Base-by-base conservation (phyloP, 108 stramenopile species). In the Nitzschia palea region DNA sequence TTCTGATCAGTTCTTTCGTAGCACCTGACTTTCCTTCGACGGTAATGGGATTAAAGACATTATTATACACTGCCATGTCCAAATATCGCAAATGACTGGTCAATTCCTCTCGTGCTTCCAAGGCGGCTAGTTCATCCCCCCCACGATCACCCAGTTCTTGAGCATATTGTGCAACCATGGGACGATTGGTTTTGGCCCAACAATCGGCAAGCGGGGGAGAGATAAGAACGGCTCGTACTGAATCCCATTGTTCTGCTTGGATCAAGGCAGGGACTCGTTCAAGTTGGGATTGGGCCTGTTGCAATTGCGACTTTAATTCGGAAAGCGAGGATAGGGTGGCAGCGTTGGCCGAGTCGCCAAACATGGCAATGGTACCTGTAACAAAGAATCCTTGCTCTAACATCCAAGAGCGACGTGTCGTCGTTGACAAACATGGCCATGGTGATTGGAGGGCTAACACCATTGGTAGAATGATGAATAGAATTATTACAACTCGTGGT, bases 31-130 rank as follows among this genome's bases (percentile, higher is more conserved):
- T 64, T 9, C 87, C 89, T 60, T 89, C 87, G 3, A 68, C 74
- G 5, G 70, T 74, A 47, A 89, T 90, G 9, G 93, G 93, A 74
- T 89, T 89, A 58, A 94, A 94, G 31, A 83, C 78, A 55, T 94
- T 94, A 60, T 90, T 90, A 67, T 94, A 94, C 5, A 84, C 89
- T 2, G 89, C 84, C 89, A 94, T 40, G 69, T 94, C 93, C 12
- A 94, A 60, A 66, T 81, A 94, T 28, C 89, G 58, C 62, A 94
- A 77, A 67, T 89, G 93, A 30, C 65, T 55, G n/a, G 78, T 32
- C 8, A 78, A 33, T 20, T 94, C 93, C 52, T 94, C 93, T 32
- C 70, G 54, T 9, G 77, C 70, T 61, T 94, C 89, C 53, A 94
- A 64, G 1, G 76, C 88, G 30, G 86, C 78, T 31, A 92, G 64